Base-by-base conservation (phyloP, 306 rosid species). In the Abrus pulchellus region DNA sequence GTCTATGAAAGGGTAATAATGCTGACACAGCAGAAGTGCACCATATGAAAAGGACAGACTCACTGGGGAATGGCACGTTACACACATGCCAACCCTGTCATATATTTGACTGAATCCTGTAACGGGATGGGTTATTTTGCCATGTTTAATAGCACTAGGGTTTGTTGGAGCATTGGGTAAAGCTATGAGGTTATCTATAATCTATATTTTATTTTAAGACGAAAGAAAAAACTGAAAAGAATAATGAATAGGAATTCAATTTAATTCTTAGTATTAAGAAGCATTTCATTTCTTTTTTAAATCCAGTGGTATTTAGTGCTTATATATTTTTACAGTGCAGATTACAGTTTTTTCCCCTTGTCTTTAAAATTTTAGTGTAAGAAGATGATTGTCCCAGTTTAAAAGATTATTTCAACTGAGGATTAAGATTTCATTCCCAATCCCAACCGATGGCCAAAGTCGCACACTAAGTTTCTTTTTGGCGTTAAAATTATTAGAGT, bases 1-100 rank as follows among this genome's bases (percentile, higher is more conserved):
- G 60, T 56, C 43, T 27, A 33, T 32, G 75, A 5, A 48, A 43
- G 52, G 60, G 40, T 65, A 77, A 70, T 71, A 38, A 70, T 44
- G 65, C 49, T 49, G 65, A 61, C 47, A 71, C 45, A 75, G 73
- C 49, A 68, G 73, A 38, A 11, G 33, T 68, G 49, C 71, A 67
- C 38, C 30, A 77, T 64, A 54, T 54, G 82, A 49, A 76, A 60
- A 76, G 27, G 67, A 60, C 67, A 76, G 40, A 61, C 77, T 68
- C 41, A 36, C 71, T 54, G 53, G 2, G 12, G 34, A 67, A 50
- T 57, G 57, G 77, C 62, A 70, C 34, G 62, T 76, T 68, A 11
- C 52, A 5, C 41, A 76, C 63, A 12, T 36, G 63, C n/a, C 3
- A 60, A 27, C 9, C 20, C 38, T 6, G 27, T 57, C 14, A 55